These are phyloP conservation scores for Moricandia moricandioides DNA, from an alignment of 345 rosid species.

Conservation along the genomic window DNA sequence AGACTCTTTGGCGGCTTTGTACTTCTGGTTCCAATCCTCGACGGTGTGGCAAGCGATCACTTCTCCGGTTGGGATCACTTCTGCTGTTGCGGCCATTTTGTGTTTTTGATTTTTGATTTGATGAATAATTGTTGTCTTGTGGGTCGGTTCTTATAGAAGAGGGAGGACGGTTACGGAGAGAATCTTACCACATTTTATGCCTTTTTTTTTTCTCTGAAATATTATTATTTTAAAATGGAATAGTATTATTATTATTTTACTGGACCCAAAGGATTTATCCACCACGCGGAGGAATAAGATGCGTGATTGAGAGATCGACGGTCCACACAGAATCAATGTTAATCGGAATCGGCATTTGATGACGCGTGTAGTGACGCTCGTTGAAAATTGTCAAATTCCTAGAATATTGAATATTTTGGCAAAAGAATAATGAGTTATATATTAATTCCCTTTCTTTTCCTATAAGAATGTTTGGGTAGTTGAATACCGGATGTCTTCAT, in stretches of 20 bases:
- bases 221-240: background rate
- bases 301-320: background rate
- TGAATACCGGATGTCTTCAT: too few relatives aligned
- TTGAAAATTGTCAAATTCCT: background rate
- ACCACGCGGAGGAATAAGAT: constrained; percentile 32
- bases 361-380: constrained; percentile 17
- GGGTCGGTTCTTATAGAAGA: constrained; percentile 19
- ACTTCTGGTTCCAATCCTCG: constrained; percentile 45
- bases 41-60: constrained; percentile 51
- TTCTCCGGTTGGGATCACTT: constrained; percentile 36
- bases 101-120: background rate
- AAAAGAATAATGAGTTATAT: too few relatives aligned
- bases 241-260: background rate
- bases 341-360: background rate
- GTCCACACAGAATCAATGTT: background rate
- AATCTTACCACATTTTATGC: constrained; percentile 15
- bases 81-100: constrained; percentile 46
- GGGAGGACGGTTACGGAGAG: constrained; percentile 8
- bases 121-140: background rate
- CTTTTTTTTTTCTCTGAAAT: background rate
- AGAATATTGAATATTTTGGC: too few relatives aligned
- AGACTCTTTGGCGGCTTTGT: constrained; percentile 44
- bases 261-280: constrained; percentile 1
- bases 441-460: too few relatives aligned
- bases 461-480: too few relatives aligned